Base-by-base conservation (phyloP, 2,329 filamentous ascomycete species). In the Ophioceras dolichostomum region DNA sequence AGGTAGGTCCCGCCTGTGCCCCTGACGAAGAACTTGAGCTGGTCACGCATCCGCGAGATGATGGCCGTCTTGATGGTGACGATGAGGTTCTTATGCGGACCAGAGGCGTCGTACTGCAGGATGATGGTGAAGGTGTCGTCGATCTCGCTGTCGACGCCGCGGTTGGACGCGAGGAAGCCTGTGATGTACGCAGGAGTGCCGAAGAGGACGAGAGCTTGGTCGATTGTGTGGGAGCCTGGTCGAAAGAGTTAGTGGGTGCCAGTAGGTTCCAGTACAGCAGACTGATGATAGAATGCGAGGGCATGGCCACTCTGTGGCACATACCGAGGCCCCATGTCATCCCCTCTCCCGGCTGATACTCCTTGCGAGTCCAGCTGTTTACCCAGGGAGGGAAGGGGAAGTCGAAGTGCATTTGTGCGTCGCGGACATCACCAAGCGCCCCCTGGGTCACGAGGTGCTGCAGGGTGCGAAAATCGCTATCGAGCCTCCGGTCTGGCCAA, bases 361-460 rank as follows among this genome's bases (percentile, higher is more conserved):
- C 48, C 24, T 54, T 54, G 5, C 36, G 39, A 0, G 44, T 57
- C 39, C 38, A 58, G 1, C 31, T 37, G 0, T 49, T 40, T 0
- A 65, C 45, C 62, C 62, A 67, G 1, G 49, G 31, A 0, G 64
- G 58, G 1, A 54, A 55, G 26, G 62, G 61, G 28, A 66, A 70
- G 37, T 83, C 77, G 41, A 79, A 81, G 51, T 80, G 76, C 3
- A 76, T 68, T 46, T 81, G 70, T 36, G 74, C 79, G 44, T 82
- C 78, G 26, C 68, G 70, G 37, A 81, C 59, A 3, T 75, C 64
- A 18, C 78, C 78, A 3, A 79, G 57, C 0, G 60, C 61, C 19
- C 64, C 66, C 14, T 66, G 17, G 13, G 16, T 10, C 26, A 78
- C 53, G 18, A 80, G 60, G 41, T 74, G 65, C 40, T 59, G 58